phyloP scores from a whole-genome alignment of 1,284 basidiomycete genomes.

The Leccinum proliferum region DNA sequence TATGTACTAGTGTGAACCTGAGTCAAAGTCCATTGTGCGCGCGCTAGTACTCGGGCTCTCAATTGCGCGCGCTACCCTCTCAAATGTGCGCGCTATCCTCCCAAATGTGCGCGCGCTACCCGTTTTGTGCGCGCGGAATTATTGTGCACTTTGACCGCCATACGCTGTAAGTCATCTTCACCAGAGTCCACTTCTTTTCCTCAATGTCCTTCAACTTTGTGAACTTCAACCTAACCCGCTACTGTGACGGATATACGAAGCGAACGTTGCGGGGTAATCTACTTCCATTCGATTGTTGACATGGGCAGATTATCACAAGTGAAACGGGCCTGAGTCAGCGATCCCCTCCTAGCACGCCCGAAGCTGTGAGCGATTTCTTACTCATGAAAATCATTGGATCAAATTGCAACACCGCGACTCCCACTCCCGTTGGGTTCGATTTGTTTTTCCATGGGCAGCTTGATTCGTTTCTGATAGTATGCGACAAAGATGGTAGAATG shows the following conservation, averaged over 20 bases:
- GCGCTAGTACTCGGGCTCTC: too few species aligned
- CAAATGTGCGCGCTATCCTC: too few species aligned
- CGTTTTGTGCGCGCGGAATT: too few species aligned
- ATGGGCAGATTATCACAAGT: background rate
- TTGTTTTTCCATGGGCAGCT: too few species aligned
- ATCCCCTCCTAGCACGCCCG: background rate
- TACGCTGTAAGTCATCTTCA: too few species aligned
- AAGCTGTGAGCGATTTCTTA: conserved; percentile 1
- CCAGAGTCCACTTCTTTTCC: background rate
- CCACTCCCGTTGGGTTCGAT: too few species aligned
- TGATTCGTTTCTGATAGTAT: background rate
- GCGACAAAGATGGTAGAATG: background rate
- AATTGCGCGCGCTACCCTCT: too few species aligned
- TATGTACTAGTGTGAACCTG: too few species aligned
- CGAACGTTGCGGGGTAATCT: background rate
- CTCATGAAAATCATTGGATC: conserved; percentile 10
- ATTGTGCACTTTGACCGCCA: too few species aligned
- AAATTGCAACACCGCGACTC: background rate
- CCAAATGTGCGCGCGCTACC: too few species aligned
- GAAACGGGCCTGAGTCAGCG: background rate
- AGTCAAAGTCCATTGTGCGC: too few species aligned
- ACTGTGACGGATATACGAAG: background rate
- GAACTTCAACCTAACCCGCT: background rate
- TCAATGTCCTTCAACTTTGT: background rate
- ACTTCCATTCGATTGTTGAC: background rate